phyloP scores from a whole-genome alignment of 768 basidiomycete genomes.

The Boletus coccyginus region DNA sequence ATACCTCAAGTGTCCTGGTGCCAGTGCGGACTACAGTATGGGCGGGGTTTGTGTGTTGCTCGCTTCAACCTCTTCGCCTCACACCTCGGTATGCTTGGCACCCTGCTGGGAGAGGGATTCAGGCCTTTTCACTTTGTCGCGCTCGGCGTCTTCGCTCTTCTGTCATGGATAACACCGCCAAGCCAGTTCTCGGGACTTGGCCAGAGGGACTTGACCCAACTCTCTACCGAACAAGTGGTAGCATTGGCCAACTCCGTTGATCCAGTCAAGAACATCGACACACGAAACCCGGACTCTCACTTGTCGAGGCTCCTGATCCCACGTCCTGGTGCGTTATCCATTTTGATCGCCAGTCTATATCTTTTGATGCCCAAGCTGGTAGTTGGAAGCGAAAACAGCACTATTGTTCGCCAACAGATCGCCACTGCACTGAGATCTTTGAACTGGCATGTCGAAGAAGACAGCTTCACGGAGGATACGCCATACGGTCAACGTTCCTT shows the following conservation, averaged over 20 bases:
- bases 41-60: too few species aligned
- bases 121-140: conserved; percentile 7
- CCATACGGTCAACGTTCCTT: conserved; percentile 81
- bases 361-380: conserved; percentile 1
- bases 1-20: conserved; percentile 70
- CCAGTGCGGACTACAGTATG: too few species aligned
- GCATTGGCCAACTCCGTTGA: conserved; percentile 54
- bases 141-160: conserved; percentile 12
- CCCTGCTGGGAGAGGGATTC: background rate
- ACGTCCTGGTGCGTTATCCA: conserved; percentile 56
- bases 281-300: conserved; percentile 62
- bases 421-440: conserved; percentile 62
- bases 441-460: conserved; percentile 87
- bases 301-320: conserved; percentile 86
- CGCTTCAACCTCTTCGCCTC: conserved; percentile 4
- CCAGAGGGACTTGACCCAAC: conserved; percentile 36
- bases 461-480: conserved; percentile 73
- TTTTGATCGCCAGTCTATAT: background rate
- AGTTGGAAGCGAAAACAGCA: conserved; percentile 78
- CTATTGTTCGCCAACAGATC: conserved; percentile 80
- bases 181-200: conserved; percentile 33
- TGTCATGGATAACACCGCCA: conserved; percentile 24
- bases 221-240: conserved; percentile 52
- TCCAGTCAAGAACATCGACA: conserved; percentile 67
- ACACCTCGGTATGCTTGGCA: background rate